Base-by-base conservation (phyloP, 352 stramenopile species). In the Globisporangium ultimum region DNA sequence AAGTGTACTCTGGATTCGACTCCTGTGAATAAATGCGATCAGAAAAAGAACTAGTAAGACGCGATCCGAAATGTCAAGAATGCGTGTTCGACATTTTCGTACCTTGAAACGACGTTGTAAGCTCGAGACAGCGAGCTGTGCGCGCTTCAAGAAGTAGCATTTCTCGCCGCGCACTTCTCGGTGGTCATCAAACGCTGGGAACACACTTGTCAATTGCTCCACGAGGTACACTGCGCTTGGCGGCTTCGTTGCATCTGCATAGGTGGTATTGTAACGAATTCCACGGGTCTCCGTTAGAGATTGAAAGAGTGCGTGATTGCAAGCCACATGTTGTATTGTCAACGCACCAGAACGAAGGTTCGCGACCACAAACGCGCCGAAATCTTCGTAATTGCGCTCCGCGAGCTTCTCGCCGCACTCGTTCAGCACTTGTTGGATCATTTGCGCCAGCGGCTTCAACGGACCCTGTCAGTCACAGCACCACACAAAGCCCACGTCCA, bases 71-170 rank as follows among this genome's bases (percentile, higher is more conserved):
- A n/a, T n/a, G n/a, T 28, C 28, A 5, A 36, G 28, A 36, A 36
- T 36, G 24, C 24, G 24, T 32, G 24, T 36, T 6, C 28, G 28
- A 36, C 28, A 13, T 48, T 42, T 11, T 8, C 48, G 46, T 40
- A 90, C 84, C 62, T 82, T 74, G 58, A 92, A 94, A 36, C 82
- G 84, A 21, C 76, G 77, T 53, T 91, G 72, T 20, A 92, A 62
- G 17, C 58, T 78, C 5, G 63, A 62, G 20, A 77, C 74, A 3
- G 66, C 70, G 20, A 91, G 67, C 65, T 94, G 84, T 40, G 71
- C 82, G 14, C 84, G 80, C 67, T 94, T 94, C 53, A 89, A 66
- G 53, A 94, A 66, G 38, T 75, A 89, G 8, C 84, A 68, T 22
- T 73, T 70, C 20, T 69, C 70, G 49, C 74, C 78, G 43, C 76